Evolutionary conservation across 768 basidiomycete genomes (phyloP), one percentile per base, ranked within the genome.

Genomic region (Serendipita sp.): DNA sequence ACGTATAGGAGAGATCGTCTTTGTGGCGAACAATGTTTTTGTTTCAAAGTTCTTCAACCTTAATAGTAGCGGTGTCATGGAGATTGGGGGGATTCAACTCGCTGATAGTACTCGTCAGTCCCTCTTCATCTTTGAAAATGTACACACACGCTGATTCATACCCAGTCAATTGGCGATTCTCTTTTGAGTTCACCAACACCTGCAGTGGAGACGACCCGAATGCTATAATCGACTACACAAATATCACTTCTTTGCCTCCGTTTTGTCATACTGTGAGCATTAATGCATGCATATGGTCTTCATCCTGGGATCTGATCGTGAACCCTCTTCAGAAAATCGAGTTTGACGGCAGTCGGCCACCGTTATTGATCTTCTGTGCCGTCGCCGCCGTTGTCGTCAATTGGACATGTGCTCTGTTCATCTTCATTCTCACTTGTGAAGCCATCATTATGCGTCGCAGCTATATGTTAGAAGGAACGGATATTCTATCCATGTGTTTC

Each of bases 351-450:
- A 11, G 15, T 16, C 10, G 56, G 34, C 56, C 56, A 28, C 56
- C 56, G 35, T 8, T 60, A 8, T 23, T 60, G 23, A 60, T 28
- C 16, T 60, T 60, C 35, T 23, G 23, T 1, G 56, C 35, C 34
- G n/a, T 60, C 10, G 35, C 35, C 1, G 35, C 28, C 8, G 23
- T 60, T 8, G 7, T 60, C 28, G 56, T 60, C 56, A 60, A 60
- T 28, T 60, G 56, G 56, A 60, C 56, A 35, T 60, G 23, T 8
- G 35, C 56, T 10, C 35, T 60, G 5, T 60, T 60, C 56, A 60
- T 60, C 28, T 60, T 60, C 35, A 28, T 60, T 8, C 56, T 60
- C 28, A 60, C 56, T 16, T 60, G 56, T n/a, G 56, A 60, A 35
- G 56, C 56, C 3, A 32, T 60, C 16, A n/a, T 60, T 35, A 60